phyloP scores from a whole-genome alignment of 2,329 filamentous ascomycete genomes.

The Paraphoma sp. region DNA sequence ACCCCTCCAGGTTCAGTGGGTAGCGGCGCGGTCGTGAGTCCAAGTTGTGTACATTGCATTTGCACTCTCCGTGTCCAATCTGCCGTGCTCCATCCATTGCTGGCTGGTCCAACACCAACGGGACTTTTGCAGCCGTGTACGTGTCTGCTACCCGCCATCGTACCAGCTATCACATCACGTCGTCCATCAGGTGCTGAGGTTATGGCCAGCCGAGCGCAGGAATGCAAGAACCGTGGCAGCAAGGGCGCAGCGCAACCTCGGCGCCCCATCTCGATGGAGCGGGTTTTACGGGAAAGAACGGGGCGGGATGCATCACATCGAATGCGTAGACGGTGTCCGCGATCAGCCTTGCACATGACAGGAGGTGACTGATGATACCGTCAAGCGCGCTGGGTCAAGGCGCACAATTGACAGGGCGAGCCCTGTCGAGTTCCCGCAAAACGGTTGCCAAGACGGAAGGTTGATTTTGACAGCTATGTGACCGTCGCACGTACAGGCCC shows the following conservation, averaged over 20 bases:
- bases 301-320: constrained; percentile 36
- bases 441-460: constrained; percentile 26
- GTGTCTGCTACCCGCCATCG: not conserved
- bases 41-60: constrained; percentile 29
- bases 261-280: constrained; percentile 22
- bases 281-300: constrained; percentile 36
- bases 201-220: not conserved
- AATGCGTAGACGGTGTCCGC: not conserved
- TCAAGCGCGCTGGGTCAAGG: constrained; percentile 30
- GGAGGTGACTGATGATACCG: constrained; percentile 20
- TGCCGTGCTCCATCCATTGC: constrained; percentile 5
- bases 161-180: constrained; percentile 8
- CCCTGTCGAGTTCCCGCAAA: constrained; percentile 12
- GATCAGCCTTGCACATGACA: constrained; percentile 27
- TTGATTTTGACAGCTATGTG: constrained; percentile 38
- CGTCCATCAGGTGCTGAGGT: constrained; percentile 4
- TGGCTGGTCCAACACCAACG: constrained; percentile 1
- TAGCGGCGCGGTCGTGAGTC: constrained; percentile 26
- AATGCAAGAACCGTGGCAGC: constrained; percentile 9
- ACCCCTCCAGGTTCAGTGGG: constrained; percentile 14
- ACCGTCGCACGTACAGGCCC: constrained; percentile 29
- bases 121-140: constrained; percentile 14
- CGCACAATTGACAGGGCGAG: constrained; percentile 28
- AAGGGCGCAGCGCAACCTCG: constrained; percentile 21
- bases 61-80: constrained; percentile 10